Base-by-base conservation (phyloP, 257 asterid species). In the Henckelia pumila region DNA sequence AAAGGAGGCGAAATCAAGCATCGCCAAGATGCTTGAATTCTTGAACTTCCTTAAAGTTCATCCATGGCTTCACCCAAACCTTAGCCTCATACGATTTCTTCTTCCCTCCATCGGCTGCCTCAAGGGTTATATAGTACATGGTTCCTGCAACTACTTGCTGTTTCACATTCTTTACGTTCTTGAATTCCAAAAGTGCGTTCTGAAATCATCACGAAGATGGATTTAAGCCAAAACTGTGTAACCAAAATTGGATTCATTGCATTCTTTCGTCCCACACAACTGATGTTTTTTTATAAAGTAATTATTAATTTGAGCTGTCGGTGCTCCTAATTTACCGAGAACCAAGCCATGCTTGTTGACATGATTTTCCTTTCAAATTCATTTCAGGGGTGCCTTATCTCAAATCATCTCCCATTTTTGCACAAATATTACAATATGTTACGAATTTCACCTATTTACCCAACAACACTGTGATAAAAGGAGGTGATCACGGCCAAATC, bases 31-130 rank as follows among this genome's bases (percentile, higher is more conserved):
- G 87, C 82, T 87, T 92, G 78, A 92, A 92, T 33, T 89, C 95
- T 71, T 87, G 85, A 17, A 92, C 71, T 75, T 92, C 86, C 91
- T 88, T 92, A 84, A 92, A 92, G 71, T 88, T 74, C 88, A 75
- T 2, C 96, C 95, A 92, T 22, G 86, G 81, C 87, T 89, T 92
- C 69, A 88, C 95, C 98, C 98, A 92, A 17, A 92, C 93, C 82
- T 92, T 84, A 33, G 98, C 89, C 78, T 89, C 98, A 28, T 89
- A 92, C 13, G 73, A 81, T 67, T 89, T 92, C 71, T 74, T 86
- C 74, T 81, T 55, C 22, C 75, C 87, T 3, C 91, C 97, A 3
- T 88, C 95, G 30, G 64, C 80, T 0, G 76, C 98, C 81, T 92
- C 96, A 32, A 88, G 77, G 1, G 97, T 92, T 35, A 92, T 63